Conservation (phyloP, 1,284 basidiomycete genomes). For the Laetiporus sulphureus region DNA sequence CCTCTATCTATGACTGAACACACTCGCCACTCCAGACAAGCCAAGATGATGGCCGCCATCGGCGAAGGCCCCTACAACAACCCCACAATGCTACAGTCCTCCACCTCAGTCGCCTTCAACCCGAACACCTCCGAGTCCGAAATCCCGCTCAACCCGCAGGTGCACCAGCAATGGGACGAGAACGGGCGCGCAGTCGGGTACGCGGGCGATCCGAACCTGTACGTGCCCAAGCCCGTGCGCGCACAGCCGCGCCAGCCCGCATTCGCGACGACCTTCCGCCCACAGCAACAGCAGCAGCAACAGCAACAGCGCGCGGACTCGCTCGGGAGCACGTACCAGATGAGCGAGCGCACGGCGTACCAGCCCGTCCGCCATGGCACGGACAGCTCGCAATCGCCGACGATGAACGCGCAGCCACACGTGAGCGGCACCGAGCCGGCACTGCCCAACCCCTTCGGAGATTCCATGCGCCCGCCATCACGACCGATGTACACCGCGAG, state of each 20-base stretch:
- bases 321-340: constrained; percentile 2
- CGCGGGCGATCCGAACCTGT: constrained; percentile 11
- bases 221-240: constrained; percentile 9
- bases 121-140: constrained; percentile 32
- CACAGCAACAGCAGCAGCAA: no score
- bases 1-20: no score
- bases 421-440: neutral
- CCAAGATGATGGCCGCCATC: constrained; percentile 32
- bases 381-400: neutral
- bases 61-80: constrained; percentile 26
- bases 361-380: neutral
- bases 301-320: constrained; percentile 3
- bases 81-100: constrained; percentile 21
- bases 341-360: constrained; percentile 3
- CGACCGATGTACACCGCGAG: neutral
- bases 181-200: constrained; percentile 29
- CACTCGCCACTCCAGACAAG: constrained; percentile 42
- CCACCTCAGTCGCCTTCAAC: constrained; percentile 27
- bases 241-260: constrained; percentile 6
- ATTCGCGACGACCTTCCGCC: constrained; percentile 5
- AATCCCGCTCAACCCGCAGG: constrained; percentile 32
- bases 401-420: no score
- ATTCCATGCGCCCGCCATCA: neutral
- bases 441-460: constrained; percentile 5
- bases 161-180: constrained; percentile 33